Evolutionary conservation across 192 early-diverging fungal genomes (phyloP).

Genomic region (Coemansia sp.): DNA sequence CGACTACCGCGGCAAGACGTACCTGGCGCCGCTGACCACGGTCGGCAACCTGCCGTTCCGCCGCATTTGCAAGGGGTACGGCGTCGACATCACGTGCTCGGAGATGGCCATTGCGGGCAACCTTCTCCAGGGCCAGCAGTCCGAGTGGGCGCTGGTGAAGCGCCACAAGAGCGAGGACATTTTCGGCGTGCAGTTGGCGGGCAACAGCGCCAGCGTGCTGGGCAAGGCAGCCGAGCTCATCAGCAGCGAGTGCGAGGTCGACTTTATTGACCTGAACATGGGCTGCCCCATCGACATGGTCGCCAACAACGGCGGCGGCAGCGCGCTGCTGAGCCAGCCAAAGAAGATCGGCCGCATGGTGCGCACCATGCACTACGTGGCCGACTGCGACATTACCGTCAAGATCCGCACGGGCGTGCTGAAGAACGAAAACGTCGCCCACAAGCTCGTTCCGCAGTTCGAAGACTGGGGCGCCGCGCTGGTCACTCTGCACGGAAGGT

Average conservation of each 20-base stretch:
- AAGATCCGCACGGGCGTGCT: slow-evolving; percentile 86
- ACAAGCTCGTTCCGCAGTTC: slow-evolving; percentile 74
- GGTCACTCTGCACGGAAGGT: slow-evolving; percentile 88
- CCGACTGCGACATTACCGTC: slow-evolving; percentile 85
- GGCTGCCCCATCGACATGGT: slow-evolving; percentile 96
- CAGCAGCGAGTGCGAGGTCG: slow-evolving; percentile 68
- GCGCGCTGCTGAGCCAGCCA: slow-evolving; percentile 72
- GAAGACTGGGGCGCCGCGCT: slow-evolving; percentile 64
- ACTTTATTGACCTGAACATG: slow-evolving; percentile 97
- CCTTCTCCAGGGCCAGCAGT: slow-evolving; percentile 68
- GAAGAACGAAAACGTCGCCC: slow-evolving; percentile 66
- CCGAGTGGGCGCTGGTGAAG: slow-evolving; percentile 82
- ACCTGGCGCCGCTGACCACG: slow-evolving; percentile 95
- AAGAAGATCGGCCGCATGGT: slow-evolving; percentile 78
- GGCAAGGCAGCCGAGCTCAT: slow-evolving; percentile 73
- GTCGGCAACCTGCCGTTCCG: slow-evolving; percentile 98
- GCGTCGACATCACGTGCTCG: slow-evolving; percentile 95
- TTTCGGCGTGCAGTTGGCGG: slow-evolving; percentile 93
- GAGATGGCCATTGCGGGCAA: slow-evolving; percentile 88
- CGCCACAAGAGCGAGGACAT: slow-evolving; percentile 87
- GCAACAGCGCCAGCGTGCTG: slow-evolving; percentile 63
- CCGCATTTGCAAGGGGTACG: slow-evolving; percentile 89
- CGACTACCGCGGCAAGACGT: slow-evolving; percentile 87
- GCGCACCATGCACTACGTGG: slow-evolving; percentile 68
- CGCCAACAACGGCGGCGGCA: slow-evolving; percentile 81